These are phyloP conservation scores for Chimonanthus praecox DNA, from an alignment of 164 flowering plant genomes.

Conservation along the genomic window DNA sequence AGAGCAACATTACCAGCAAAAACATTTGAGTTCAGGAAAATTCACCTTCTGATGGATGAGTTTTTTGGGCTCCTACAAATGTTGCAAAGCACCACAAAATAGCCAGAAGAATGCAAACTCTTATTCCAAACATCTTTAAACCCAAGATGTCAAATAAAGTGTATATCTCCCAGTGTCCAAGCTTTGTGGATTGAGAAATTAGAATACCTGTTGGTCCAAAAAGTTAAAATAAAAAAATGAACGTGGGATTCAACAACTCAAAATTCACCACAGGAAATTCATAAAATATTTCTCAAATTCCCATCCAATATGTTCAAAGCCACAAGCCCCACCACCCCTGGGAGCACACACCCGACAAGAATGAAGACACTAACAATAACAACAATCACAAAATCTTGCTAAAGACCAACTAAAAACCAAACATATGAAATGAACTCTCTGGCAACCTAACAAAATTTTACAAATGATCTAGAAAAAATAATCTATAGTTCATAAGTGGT, in stretches of 20 bases:
- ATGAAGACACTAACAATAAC: too few relatives aligned
- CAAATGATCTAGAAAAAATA: too few relatives aligned
- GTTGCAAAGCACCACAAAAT: constrained; percentile 21
- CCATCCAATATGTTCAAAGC: too few relatives aligned
- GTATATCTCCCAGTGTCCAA: not conserved
- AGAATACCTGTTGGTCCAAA: not conserved
- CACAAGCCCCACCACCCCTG: too few relatives aligned
- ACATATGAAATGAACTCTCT: too few relatives aligned
- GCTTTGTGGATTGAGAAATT: not conserved
- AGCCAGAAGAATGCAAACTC: constrained; percentile 5
- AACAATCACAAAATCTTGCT: too few relatives aligned
- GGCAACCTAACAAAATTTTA: too few relatives aligned
- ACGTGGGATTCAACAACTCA: not conserved
- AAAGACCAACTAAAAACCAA: too few relatives aligned
- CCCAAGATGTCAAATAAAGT: constrained; percentile 5
- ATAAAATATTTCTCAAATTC: too few relatives aligned
- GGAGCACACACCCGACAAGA: too few relatives aligned
- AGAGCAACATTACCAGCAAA: not conserved
- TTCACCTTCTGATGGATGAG: constrained; percentile 66
- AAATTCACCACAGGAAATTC: too few relatives aligned
- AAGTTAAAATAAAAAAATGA: not conserved
- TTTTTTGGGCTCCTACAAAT: constrained; percentile 28
- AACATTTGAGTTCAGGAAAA: not conserved
- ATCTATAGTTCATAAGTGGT: too few relatives aligned
- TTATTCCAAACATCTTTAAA: constrained; percentile 22